A percentile compares a stretch with the other conserved stretches of the same genome.
Evolutionary conservation across 2,329 filamentous ascomycete genomes (phyloP).

Genomic region (Zasmidium cellare): DNA sequence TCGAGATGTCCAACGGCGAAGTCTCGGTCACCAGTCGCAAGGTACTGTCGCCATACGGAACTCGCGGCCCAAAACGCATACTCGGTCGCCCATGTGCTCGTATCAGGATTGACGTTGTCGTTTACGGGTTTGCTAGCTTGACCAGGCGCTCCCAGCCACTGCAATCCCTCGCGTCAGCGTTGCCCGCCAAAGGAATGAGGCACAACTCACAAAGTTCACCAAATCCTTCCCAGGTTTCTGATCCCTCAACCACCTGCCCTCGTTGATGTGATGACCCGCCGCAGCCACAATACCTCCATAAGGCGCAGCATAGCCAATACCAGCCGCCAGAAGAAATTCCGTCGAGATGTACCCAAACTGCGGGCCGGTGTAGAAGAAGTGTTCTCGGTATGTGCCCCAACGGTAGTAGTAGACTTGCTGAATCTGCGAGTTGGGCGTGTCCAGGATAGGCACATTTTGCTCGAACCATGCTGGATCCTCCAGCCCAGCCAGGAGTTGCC

Average conservation of each 20-base stretch:
- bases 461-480: slow-evolving; percentile 33
- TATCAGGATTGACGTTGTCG: background rate
- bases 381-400: slow-evolving; percentile 43
- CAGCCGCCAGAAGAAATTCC: slow-evolving; percentile 44
- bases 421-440: slow-evolving; percentile 43
- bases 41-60: background rate
- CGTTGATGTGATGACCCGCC: slow-evolving; percentile 7
- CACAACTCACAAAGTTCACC: slow-evolving; percentile 5
- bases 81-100: background rate
- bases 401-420: slow-evolving; percentile 51
- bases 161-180: slow-evolving; percentile 37
- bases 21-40: background rate
- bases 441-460: slow-evolving; percentile 47
- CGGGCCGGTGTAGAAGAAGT: slow-evolving; percentile 37
- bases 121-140: background rate
- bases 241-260: slow-evolving; percentile 6
- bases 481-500: slow-evolving; percentile 17
- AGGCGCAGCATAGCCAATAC: slow-evolving; percentile 3
- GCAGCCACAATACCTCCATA: slow-evolving; percentile 7
- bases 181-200: slow-evolving; percentile 18
- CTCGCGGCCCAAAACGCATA: background rate
- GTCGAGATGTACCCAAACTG: slow-evolving; percentile 43
- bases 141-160: slow-evolving; percentile 3
- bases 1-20: background rate
- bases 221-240: slow-evolving; percentile 1